Conservation (phyloP, 1,139 yeast genomes). For the Debaryomyces singareniensis region DNA sequence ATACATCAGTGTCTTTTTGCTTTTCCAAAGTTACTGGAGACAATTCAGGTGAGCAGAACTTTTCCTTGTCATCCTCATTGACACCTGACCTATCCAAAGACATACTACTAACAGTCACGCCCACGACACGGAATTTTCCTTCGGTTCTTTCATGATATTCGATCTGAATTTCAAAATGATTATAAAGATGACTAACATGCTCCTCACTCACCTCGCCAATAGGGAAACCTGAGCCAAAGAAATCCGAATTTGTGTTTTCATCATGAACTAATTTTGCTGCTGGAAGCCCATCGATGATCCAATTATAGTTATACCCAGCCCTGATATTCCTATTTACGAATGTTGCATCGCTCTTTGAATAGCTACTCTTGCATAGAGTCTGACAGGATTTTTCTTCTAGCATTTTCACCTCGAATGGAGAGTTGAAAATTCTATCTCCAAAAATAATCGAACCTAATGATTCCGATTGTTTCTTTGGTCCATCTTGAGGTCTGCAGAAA, state of each 20-base stretch:
- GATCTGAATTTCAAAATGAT: constrained; percentile 72
- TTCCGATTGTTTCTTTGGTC: constrained; percentile 73
- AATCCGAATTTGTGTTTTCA: constrained; percentile 48
- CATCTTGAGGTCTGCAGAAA: constrained; percentile 72
- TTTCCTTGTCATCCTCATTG: constrained; percentile 19
- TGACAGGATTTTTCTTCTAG: constrained; percentile 64
- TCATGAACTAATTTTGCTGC: constrained; percentile 65
- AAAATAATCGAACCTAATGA: constrained; percentile 88
- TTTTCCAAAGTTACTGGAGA: constrained; percentile 23
- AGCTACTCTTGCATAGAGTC: constrained; percentile 52
- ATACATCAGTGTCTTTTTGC: constrained; percentile 25
- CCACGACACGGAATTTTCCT: constrained; percentile 78
- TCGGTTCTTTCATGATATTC: constrained; percentile 79
- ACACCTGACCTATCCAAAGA: constrained; percentile 47
- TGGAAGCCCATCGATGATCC: constrained; percentile 94
- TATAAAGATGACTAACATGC: constrained; percentile 52
- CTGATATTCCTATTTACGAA: constrained; percentile 74
- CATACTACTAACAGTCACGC: constrained; percentile 69
- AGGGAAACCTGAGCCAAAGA: constrained; percentile 77
- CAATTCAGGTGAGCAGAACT: constrained; percentile 30
- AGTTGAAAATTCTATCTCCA: constrained; percentile 92
- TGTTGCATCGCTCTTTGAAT: constrained; percentile 58
- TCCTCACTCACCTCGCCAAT: constrained; percentile 58
- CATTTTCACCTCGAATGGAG: constrained; percentile 82
- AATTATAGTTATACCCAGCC: constrained; percentile 81